Evolutionary conservation across 192 early-diverging fungal genomes (phyloP), one percentile per base, ranked within the genome.

Genomic region (Coemansia interrupta): DNA sequence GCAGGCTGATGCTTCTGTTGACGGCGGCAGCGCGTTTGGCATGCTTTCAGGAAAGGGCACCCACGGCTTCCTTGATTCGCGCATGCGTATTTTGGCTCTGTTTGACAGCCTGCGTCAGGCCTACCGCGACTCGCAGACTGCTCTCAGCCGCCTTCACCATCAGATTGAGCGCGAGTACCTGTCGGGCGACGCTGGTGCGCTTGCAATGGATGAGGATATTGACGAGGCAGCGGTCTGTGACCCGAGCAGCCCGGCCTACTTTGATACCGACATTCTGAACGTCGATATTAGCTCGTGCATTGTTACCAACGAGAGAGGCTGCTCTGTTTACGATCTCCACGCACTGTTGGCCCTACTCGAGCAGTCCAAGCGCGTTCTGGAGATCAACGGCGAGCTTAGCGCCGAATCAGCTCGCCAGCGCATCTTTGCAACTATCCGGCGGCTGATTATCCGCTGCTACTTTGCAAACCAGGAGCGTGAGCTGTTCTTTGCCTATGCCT

Each of bases 381-480:
- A 83, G n/a, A 65, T 66, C 9, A 70, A 56, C 26, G 81, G 81
- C 14, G 57, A 66, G 46, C 66, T 83, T 47, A 73, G 68, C 13
- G 63, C 72, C 13, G 61, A 69, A 10, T 81, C 58, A 6, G 63
- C 83, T 46, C 82, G 78, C 28, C 56, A 82, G 14, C 60, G 67
- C 4, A 83, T 83, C 40, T 66, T 86, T 42, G 59, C 50, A 45
- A 81, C 81, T 28, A 84, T 92, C 54, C 71, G 74, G 24, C 73
- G 71, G 13, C 73, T 91, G 44, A 61, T 95, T 41, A 67, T 84
- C 22, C 68, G 82, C 41, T 80, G 87, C 44, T 83, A 91, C 54
- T 87, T 86, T 18, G 68, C 78, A n/a, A 97, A 96, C 60, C 83
- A 85, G 46, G 66, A 73, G 15, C 80, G 84, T 17, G 87, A 93